These are phyloP conservation scores for Fusarium lateritium DNA, from an alignment of 2,329 filamentous ascomycete species.

Conservation along the genomic window DNA sequence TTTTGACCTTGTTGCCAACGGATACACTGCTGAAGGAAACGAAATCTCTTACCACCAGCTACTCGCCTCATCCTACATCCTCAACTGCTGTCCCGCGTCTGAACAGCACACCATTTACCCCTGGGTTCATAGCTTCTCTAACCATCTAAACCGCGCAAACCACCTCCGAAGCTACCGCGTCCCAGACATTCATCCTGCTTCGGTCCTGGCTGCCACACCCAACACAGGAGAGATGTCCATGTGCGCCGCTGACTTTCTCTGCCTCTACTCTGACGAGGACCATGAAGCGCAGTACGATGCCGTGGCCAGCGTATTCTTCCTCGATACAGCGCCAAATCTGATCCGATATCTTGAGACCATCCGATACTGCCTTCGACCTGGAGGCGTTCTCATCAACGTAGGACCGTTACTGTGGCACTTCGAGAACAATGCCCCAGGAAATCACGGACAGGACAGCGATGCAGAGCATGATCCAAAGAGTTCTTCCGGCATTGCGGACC, in stretches of 20 bases:
- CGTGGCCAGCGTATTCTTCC: conserved; percentile 93
- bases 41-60: conserved; percentile 98
- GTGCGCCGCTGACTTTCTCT: conserved; percentile 92
- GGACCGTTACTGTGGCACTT: conserved; percentile 97
- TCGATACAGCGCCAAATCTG: conserved; percentile 95
- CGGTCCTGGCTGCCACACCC: conserved; percentile 60
- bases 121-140: conserved; percentile 90
- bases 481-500: conserved; percentile 83
- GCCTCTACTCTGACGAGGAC: conserved; percentile 79
- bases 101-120: conserved; percentile 83
- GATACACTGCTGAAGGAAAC: conserved; percentile 87
- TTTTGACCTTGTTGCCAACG: conserved; percentile 83
- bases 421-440: conserved; percentile 78
- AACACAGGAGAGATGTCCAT: conserved; percentile 83
- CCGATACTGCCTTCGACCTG: conserved; percentile 79
- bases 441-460: conserved; percentile 67
- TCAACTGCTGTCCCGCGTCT: conserved; percentile 75
- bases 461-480: conserved; percentile 64
- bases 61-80: conserved; percentile 83
- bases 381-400: conserved; percentile 89
- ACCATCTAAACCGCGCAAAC: conserved; percentile 79
- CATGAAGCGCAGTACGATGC: conserved; percentile 79
- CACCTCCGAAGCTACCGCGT: conserved; percentile 82
- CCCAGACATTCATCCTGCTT: conserved; percentile 84
- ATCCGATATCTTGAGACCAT: conserved; percentile 92